These are phyloP conservation scores for Suillus spraguei DNA, from an alignment of 768 basidiomycete genomes.

Conservation along the genomic window DNA sequence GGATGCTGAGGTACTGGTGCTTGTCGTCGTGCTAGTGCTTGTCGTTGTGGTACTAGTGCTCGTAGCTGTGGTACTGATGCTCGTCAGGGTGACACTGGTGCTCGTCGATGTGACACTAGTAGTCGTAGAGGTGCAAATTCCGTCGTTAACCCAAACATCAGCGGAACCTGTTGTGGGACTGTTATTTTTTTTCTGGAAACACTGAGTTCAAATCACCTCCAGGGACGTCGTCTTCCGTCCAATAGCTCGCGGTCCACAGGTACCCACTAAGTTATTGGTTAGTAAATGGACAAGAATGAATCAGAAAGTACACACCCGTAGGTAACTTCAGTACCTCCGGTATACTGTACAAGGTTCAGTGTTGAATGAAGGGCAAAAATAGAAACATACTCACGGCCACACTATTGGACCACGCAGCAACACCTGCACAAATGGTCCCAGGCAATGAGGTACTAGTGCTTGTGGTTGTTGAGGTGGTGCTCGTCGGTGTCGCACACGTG, in stretches of 20 bases:
- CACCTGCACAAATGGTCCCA: too few relatives aligned
- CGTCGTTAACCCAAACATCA: conserved; percentile 60
- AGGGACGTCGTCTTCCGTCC: conserved; percentile 42
- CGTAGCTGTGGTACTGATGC: not conserved
- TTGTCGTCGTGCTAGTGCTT: conserved; percentile 17
- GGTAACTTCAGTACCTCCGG: conserved; percentile 40
- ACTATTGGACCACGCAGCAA: too few relatives aligned
- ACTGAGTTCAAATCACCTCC: conserved; percentile 21
- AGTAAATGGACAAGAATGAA: not conserved
- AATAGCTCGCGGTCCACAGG: conserved; percentile 50
- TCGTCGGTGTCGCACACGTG: conserved; percentile 14
- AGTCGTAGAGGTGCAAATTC: conserved; percentile 41
- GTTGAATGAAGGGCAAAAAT: not conserved
- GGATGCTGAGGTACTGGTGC: conserved; percentile 26
- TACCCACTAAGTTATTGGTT: conserved; percentile 36
- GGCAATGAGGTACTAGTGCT: not conserved
- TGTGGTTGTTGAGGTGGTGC: conserved; percentile 18
- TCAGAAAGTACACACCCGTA: conserved; percentile 37
- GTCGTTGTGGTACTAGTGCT: conserved; percentile 8
- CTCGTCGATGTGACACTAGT: conserved; percentile 4
- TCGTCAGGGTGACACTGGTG: not conserved
- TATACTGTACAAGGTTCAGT: conserved; percentile 35
- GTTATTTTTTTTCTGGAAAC: not conserved
- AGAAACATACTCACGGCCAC: too few relatives aligned
- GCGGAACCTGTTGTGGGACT: conserved; percentile 38